Base-by-base conservation (phyloP, 441 rosid genomes). In the Corymbia calophylla region DNA sequence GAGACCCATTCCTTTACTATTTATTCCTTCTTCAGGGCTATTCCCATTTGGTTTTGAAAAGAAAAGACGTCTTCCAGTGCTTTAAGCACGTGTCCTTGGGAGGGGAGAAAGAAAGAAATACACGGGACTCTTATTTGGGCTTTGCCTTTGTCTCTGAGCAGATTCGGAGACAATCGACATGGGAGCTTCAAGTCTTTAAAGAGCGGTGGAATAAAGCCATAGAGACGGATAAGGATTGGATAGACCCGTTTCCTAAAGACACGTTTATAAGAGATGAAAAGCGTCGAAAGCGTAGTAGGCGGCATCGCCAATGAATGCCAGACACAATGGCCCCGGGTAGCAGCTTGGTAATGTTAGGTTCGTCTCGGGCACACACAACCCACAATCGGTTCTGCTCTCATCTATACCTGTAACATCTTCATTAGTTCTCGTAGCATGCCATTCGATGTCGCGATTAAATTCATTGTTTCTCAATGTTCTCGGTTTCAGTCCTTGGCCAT, bases 131-230 rank as follows among this genome's bases (percentile, higher is more conserved):
- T 89, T 31, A 32, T 48, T 44, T 44, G 29, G 47, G 23, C 49
- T 68, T 70, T 35, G 25, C 62, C 25, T 23, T 17, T 86, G 62
- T 53, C 12, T 8, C 23, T 87, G 92, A 86, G 87, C 95, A 96
- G 99, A 96, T 97, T 66, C 89, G 99, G 92, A 94, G 99, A 91
- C 99, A 97, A 64, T 97, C 99, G 4, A 95, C 97, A 7, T 92
- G 94, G 97, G 99, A 98, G 90, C 97, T 95, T 88, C 90, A 94
- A 87, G 92, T 91, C 4, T 96, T 98, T 54, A 95, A 95, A 94
- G 91, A 95, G 64, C 92, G 99, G 19, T 98, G 99, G 99, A 95
- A 95, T 66, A 82, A 49, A 88, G 97, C 99, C 3, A 93, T 96
- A 2, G 93, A 92, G 82, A 93, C 91, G 86, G 99, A 97, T 91